Percentiles rank a stretch among this genome's conserved stretches.
Conservation (phyloP, 148 eudicot genomes). For the Chenopodium suecicum region DNA sequence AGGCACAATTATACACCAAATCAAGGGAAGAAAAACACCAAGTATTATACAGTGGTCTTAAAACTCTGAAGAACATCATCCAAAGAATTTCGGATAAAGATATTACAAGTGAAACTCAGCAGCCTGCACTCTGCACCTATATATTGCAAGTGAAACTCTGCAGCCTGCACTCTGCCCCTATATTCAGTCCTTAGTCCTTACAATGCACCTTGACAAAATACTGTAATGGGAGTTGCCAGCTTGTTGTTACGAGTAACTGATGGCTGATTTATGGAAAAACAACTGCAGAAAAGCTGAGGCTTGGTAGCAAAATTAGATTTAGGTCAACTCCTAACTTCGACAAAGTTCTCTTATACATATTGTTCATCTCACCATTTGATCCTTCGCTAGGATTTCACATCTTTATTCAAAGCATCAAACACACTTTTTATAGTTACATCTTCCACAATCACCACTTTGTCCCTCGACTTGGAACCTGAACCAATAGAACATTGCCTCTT, state of each 20-base stretch:
- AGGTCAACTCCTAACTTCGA: background rate
- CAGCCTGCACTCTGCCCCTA: background rate
- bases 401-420: constrained; percentile 64
- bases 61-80: background rate
- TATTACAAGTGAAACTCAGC: background rate
- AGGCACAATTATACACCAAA: background rate
- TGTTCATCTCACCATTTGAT: background rate
- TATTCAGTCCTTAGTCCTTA: background rate
- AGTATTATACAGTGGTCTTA: background rate
- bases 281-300: background rate
- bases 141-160: background rate
- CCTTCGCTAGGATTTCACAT: constrained; percentile 39
- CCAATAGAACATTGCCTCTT: constrained; percentile 80
- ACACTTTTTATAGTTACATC: constrained; percentile 61
- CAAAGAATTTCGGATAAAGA: background rate
- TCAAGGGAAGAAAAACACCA: background rate
- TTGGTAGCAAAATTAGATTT: background rate
- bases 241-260: background rate
- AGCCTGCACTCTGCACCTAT: background rate
- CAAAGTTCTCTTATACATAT: background rate
- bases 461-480: constrained; percentile 92
- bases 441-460: constrained; percentile 81
- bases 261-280: background rate
- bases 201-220: background rate
- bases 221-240: background rate